phyloP scores from a whole-genome alignment of 768 basidiomycete species.

The Clitopilus hobsonii region DNA sequence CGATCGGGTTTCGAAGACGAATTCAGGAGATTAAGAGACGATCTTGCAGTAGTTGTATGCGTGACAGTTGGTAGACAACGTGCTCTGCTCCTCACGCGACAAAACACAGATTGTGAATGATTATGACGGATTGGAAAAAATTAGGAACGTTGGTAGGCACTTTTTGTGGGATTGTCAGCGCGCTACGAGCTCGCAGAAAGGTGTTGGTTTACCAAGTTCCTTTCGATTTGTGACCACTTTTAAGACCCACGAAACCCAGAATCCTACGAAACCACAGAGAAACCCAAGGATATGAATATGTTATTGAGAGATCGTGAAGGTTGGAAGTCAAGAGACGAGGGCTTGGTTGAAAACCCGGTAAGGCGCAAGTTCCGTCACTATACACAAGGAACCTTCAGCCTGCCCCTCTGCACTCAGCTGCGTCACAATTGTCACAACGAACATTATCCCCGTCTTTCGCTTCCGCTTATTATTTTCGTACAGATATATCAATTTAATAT shows the following conservation, averaged over 20 bases:
- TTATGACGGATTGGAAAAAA: slow-evolving; percentile 2
- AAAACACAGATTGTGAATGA: slow-evolving; percentile 8
- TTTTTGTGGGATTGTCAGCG: background rate
- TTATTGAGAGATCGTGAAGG: slow-evolving; percentile 1
- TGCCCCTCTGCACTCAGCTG: slow-evolving; percentile 3
- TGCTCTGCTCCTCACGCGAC: slow-evolving; percentile 11
- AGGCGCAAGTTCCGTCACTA: slow-evolving; percentile 14
- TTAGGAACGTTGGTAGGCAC: background rate
- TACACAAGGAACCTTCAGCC: slow-evolving; percentile 1
- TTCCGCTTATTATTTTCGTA: background rate
- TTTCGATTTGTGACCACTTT: background rate
- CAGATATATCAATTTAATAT: background rate
- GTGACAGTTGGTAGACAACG: slow-evolving; percentile 9
- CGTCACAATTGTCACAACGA: slow-evolving; percentile 17
- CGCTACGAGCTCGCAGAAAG: background rate
- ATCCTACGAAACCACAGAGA: background rate
- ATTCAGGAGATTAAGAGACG: slow-evolving; percentile 11
- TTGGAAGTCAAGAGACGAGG: slow-evolving; percentile 2
- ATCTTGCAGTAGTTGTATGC: slow-evolving; percentile 10
- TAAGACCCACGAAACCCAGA: background rate
- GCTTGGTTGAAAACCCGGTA: slow-evolving; percentile 9
- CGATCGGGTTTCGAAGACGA: slow-evolving; percentile 18
- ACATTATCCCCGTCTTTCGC: background rate
- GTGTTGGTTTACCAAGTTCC: background rate
- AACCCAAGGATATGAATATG: slow-evolving; percentile 3